phyloP scores from a whole-genome alignment of 1,139 yeast genomes.

The Candida frijolesensis region DNA sequence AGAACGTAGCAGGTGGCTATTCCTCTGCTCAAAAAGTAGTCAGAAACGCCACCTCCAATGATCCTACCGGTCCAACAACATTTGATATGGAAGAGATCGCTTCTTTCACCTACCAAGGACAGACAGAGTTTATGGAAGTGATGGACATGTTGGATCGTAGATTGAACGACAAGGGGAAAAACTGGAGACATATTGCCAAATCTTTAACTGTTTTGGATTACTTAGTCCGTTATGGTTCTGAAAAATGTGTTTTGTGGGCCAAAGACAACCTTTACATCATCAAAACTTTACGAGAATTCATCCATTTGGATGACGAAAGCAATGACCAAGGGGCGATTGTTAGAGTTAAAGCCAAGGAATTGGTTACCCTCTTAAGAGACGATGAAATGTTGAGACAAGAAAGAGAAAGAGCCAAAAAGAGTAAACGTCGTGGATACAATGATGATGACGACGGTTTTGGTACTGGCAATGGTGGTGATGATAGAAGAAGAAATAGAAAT shows the following conservation, averaged over 20 bases:
- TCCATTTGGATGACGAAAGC: conserved; percentile 77
- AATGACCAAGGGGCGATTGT: conserved; percentile 89
- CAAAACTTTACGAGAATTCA: conserved; percentile 90
- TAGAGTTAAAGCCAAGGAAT: conserved; percentile 89
- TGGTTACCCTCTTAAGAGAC: conserved; percentile 76
- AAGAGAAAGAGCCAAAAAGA: conserved; percentile 50
- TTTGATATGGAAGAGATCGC: conserved; percentile 86
- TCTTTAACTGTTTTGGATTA: conserved; percentile 87
- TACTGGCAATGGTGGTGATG: conserved; percentile 4
- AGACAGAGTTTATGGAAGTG: conserved; percentile 80
- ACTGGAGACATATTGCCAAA: conserved; percentile 97
- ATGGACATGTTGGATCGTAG: conserved; percentile 97
- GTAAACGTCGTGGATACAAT: conserved; percentile 12
- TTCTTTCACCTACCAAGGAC: conserved; percentile 66
- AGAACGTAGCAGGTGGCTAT: conserved; percentile 93
- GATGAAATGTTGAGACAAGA: conserved; percentile 82
- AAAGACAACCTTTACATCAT: conserved; percentile 87
- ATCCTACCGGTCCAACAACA: conserved; percentile 80
- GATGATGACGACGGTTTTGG: conserved; percentile 8
- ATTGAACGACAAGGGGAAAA: conserved; percentile 93
- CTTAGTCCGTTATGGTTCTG: conserved; percentile 84
- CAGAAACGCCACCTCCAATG: conserved; percentile 92
- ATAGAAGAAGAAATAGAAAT: conserved; percentile 25
- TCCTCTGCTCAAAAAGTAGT: conserved; percentile 84
- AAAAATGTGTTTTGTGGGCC: conserved; percentile 92